Conservation (phyloP, 2,329 filamentous ascomycete genomes). For the Thyridium curvatum region DNA sequence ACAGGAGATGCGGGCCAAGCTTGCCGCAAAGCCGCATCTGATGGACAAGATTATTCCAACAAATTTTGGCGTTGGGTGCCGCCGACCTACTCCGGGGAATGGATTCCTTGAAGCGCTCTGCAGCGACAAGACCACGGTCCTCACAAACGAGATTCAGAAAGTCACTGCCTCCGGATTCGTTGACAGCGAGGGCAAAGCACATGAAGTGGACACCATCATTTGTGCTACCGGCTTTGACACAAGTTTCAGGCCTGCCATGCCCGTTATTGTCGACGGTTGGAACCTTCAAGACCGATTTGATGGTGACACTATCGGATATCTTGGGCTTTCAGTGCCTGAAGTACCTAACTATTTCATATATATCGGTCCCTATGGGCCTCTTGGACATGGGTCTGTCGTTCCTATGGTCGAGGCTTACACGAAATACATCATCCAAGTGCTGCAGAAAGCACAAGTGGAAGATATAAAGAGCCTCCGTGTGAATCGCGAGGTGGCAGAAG, state of each 20-base stretch:
- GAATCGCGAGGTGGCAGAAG: constrained; percentile 14
- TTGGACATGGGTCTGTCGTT: constrained; percentile 9
- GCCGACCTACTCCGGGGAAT: constrained; percentile 31
- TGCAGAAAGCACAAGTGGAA: constrained; percentile 16
- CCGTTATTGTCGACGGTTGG: constrained; percentile 1
- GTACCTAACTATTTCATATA: constrained; percentile 14
- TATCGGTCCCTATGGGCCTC: constrained; percentile 9
- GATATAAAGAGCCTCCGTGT: constrained; percentile 17
- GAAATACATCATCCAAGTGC: not conserved
- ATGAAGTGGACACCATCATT: not conserved
- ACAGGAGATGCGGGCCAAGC: no score
- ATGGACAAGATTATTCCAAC: constrained; percentile 37
- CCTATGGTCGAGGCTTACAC: constrained; percentile 11
- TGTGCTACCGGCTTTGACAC: constrained; percentile 1
- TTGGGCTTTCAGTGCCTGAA: constrained; percentile 9
- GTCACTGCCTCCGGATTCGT: not conserved
- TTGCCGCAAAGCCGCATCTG: constrained; percentile 10
- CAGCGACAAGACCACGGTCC: no score
- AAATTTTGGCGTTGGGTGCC: constrained; percentile 32
- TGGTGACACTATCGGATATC: constrained; percentile 6
- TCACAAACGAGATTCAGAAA: not conserved
- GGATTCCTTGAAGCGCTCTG: constrained; percentile 32
- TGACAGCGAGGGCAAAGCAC: not conserved
- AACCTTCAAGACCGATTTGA: constrained; percentile 12
- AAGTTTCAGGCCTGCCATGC: not conserved